Evolutionary conservation across 2,329 filamentous ascomycete genomes (phyloP).

Genomic region (Botrytis porri): DNA sequence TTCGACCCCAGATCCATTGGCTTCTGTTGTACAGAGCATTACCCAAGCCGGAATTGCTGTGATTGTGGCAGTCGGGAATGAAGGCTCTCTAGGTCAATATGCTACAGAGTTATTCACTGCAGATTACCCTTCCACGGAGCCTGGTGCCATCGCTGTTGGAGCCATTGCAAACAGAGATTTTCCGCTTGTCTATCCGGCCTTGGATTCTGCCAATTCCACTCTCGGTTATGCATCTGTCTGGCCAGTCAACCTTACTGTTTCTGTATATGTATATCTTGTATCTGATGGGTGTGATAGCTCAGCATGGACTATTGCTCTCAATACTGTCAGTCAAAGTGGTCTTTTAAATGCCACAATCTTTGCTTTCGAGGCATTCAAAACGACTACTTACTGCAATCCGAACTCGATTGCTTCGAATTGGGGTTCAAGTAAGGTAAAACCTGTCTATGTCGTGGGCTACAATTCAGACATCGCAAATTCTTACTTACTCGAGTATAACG

Average conservation of each 20-base stretch:
- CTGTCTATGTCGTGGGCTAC: constrained; percentile 24
- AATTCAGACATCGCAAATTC: constrained; percentile 22
- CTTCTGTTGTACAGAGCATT: constrained; percentile 16
- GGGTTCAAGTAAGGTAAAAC: neutral
- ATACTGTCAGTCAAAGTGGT: constrained; percentile 17
- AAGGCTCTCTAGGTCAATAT: constrained; percentile 18
- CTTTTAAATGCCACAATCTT: constrained; percentile 25
- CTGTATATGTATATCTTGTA: constrained; percentile 21
- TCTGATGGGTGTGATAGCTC: constrained; percentile 20
- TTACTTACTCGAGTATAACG: constrained; percentile 25
- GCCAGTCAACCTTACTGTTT: constrained; percentile 22
- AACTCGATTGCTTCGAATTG: constrained; percentile 18
- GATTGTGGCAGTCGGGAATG: constrained; percentile 26
- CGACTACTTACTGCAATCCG: constrained; percentile 13
- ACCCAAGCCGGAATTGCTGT: constrained; percentile 19
- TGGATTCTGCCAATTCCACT: constrained; percentile 20
- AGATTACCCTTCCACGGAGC: constrained; percentile 23
- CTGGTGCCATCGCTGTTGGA: constrained; percentile 26
- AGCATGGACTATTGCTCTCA: constrained; percentile 22
- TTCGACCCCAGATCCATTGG: constrained; percentile 21
- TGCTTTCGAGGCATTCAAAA: constrained; percentile 20
- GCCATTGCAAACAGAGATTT: constrained; percentile 25
- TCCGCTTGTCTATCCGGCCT: constrained; percentile 25
- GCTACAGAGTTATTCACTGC: constrained; percentile 22
- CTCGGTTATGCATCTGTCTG: constrained; percentile 28